Percentiles rank a stretch among this genome's conserved stretches.
Conservation (phyloP, 106 monocot genomes). For the Triglochin maritima region DNA sequence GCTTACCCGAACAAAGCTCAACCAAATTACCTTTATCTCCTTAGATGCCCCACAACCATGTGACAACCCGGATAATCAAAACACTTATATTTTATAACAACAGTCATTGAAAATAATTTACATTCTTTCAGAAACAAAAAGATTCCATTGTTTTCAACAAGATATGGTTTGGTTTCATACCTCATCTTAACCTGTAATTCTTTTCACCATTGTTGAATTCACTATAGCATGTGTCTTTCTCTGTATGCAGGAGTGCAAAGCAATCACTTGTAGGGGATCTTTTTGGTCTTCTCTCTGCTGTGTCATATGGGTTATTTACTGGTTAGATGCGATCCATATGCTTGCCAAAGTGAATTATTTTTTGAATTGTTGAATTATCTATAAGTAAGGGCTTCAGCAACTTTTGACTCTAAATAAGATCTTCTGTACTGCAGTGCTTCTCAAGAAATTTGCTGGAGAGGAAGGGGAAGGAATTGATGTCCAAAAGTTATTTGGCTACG, state of each 20-base stretch:
- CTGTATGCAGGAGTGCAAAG: conserved; percentile 43
- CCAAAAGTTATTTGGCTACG: conserved; percentile 97
- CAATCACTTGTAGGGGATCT: conserved; percentile 80
- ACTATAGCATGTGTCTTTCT: background rate
- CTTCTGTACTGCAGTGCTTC: conserved; percentile 53
- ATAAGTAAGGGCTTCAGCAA: background rate
- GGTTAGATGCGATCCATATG: conserved; percentile 28
- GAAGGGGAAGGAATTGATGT: conserved; percentile 87
- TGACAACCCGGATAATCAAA: too few species aligned
- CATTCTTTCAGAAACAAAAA: too few species aligned
- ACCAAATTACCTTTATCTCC: too few species aligned
- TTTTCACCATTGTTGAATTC: background rate
- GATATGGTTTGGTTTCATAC: too few species aligned
- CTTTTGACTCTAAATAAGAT: background rate
- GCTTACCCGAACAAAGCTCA: too few species aligned
- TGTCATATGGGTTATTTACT: conserved; percentile 89
- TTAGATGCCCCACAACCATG: too few species aligned
- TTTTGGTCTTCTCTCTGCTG: conserved; percentile 93
- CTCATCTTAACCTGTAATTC: background rate
- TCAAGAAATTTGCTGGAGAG: conserved; percentile 92
- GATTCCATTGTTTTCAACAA: too few species aligned
- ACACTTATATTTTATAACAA: too few species aligned
- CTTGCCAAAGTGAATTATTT: background rate
- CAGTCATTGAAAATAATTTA: too few species aligned
- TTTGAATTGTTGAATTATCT: background rate